Conservation (phyloP, 1,139 yeast species). For the Pichia sp. region DNA sequence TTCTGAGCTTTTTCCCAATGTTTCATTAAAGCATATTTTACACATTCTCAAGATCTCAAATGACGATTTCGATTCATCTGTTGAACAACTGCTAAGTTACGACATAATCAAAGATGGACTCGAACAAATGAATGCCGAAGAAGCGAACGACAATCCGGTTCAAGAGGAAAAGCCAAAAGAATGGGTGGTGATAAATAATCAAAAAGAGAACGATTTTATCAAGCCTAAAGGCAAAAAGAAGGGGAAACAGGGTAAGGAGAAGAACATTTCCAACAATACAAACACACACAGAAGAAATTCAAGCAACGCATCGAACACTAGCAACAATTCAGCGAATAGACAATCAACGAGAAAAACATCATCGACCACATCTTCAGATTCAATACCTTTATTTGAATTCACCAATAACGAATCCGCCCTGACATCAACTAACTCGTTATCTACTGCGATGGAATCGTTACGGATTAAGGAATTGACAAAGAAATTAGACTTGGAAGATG, state of each 20-base stretch:
- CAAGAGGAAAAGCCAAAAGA: background rate
- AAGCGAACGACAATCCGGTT: background rate
- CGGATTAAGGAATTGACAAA: slow-evolving; percentile 2
- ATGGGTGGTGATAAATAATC: background rate
- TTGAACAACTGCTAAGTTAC: slow-evolving; percentile 27
- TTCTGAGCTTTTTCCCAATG: slow-evolving; percentile 30
- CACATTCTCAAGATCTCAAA: slow-evolving; percentile 18
- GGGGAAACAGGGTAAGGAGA: background rate
- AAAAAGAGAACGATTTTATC: background rate
- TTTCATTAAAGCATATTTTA: slow-evolving; percentile 23
- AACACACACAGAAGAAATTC: too few relatives aligned
- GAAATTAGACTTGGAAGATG: slow-evolving; percentile 14
- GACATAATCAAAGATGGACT: slow-evolving; percentile 16
- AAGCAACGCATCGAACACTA: too few relatives aligned
- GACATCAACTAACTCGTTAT: background rate
- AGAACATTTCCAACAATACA: background rate
- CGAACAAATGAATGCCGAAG: background rate
- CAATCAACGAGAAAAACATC: background rate
- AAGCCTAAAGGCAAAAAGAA: background rate
- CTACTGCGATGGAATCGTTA: background rate
- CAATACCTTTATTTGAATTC: too few relatives aligned
- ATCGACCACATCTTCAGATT: background rate
- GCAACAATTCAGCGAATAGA: background rate
- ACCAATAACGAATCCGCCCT: too few relatives aligned
- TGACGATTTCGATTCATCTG: slow-evolving; percentile 21